Evolutionary conservation across 1,284 basidiomycete genomes (phyloP).

Genomic region (Trametes pubescens): DNA sequence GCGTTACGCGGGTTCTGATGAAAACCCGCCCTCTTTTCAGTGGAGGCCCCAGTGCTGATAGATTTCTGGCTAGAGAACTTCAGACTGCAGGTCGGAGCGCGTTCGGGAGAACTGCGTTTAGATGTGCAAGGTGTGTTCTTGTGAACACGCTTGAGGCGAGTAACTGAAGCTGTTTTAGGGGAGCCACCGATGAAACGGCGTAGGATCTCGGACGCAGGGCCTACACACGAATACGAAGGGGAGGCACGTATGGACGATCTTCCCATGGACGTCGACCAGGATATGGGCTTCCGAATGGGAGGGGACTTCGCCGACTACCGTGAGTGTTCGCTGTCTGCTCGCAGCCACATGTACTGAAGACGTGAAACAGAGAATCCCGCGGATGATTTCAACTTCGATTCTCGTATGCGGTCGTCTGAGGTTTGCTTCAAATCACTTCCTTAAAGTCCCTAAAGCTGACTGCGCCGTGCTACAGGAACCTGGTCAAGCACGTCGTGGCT

Average conservation of each 20-base stretch:
- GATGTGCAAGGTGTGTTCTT: slow-evolving; percentile 45
- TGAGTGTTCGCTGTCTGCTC: not conserved
- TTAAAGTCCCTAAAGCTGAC: slow-evolving; percentile 4
- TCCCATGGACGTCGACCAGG: slow-evolving; percentile 28
- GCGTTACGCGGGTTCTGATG: not conserved
- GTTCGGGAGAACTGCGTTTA: slow-evolving; percentile 55
- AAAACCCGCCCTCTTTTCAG: slow-evolving; percentile 35
- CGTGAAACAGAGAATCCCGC: slow-evolving; percentile 10
- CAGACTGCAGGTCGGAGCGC: slow-evolving; percentile 70
- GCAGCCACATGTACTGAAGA: not conserved
- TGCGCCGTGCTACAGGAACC: slow-evolving; percentile 63
- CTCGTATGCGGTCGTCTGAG: slow-evolving; percentile 70
- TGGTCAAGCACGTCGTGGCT: slow-evolving; percentile 73
- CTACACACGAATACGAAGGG: not conserved
- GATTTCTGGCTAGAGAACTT: slow-evolving; percentile 79
- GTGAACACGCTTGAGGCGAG: not conserved
- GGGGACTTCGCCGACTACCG: slow-evolving; percentile 19
- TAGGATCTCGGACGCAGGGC: slow-evolving; percentile 38
- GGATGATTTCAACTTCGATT: slow-evolving; percentile 32
- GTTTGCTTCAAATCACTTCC: slow-evolving; percentile 43
- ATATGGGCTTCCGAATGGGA: slow-evolving; percentile 10
- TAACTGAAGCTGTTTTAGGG: slow-evolving; percentile 36
- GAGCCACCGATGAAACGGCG: slow-evolving; percentile 51
- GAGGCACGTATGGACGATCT: slow-evolving; percentile 9
- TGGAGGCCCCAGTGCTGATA: slow-evolving; percentile 66